These are phyloP conservation scores for Colletotrichum paranaense DNA, from an alignment of 2,329 filamentous ascomycete species.

Conservation along the genomic window DNA sequence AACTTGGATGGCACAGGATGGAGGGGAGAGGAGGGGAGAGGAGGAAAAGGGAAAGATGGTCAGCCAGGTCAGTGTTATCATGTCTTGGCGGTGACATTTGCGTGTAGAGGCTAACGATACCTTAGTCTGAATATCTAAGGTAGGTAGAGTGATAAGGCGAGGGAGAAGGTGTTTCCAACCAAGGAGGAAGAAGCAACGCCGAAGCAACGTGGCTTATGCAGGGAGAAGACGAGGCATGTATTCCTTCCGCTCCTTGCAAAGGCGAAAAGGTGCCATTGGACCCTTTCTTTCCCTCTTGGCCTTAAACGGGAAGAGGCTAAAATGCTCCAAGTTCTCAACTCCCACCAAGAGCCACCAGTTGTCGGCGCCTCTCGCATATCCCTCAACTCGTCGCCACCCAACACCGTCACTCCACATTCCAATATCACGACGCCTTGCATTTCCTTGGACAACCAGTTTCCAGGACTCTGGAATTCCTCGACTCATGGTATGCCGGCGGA, in stretches of 20 bases:
- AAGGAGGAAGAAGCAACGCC: neutral
- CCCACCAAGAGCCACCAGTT: neutral
- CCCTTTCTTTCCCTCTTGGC: neutral
- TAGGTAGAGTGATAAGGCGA: neutral
- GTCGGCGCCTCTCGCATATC: neutral
- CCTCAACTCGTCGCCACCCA: neutral
- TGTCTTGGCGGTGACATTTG: neutral
- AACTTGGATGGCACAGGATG: neutral
- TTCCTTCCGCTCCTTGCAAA: neutral
- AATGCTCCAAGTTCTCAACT: neutral
- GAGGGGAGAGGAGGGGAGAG: neutral
- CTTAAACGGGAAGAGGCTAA: neutral
- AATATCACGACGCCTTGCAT: neutral
- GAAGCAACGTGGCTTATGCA: neutral
- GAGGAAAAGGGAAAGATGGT: neutral
- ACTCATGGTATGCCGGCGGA: neutral
- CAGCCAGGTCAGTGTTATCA: neutral
- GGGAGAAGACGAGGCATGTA: neutral
- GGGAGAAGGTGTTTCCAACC: neutral
- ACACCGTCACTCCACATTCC: conserved; percentile 13
- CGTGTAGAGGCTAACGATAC: neutral
- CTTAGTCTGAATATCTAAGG: neutral
- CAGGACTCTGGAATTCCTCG: neutral
- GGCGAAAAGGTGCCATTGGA: neutral
- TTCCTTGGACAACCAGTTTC: neutral